Percentiles rank a stretch among this genome's conserved stretches.
Evolutionary conservation across 495 filamentous ascomycete genomes (phyloP).

Genomic region (Penicillium manginii): DNA sequence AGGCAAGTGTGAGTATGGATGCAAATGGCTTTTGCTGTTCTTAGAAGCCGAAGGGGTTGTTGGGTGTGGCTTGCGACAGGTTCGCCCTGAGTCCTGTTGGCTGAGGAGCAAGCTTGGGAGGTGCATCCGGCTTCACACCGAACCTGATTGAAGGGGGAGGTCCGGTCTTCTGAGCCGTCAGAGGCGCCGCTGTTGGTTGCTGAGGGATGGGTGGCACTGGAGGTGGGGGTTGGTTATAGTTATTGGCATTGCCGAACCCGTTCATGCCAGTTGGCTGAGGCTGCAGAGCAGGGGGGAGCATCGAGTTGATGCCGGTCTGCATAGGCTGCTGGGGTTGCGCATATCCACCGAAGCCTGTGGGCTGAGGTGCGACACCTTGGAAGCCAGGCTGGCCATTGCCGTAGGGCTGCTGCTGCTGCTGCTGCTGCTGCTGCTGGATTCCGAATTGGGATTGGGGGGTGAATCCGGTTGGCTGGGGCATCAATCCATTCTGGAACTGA

Average conservation of each 20-base stretch:
- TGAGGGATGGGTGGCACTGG: conserved; percentile 51
- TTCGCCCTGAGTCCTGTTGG: conserved; percentile 90
- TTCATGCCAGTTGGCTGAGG: conserved; percentile 62
- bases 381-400: conserved; percentile 48
- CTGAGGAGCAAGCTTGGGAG: conserved; percentile 83
- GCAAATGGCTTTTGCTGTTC: conserved; percentile 2
- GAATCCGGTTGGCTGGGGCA: conserved; percentile 58
- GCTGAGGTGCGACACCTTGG: conserved; percentile 63
- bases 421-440: conserved; percentile 56
- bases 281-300: conserved; percentile 47
- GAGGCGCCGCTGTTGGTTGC: conserved; percentile 56
- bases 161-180: conserved; percentile 88
- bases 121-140: conserved; percentile 67
- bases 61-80: conserved; percentile 84
- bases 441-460: conserved; percentile 53
- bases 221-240: conserved; percentile 42
- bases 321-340: conserved; percentile 53
- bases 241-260: conserved; percentile 51
- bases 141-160: conserved; percentile 91
- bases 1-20: conserved; percentile 6
- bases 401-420: conserved; percentile 42
- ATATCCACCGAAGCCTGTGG: conserved; percentile 63
- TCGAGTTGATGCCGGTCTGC: conserved; percentile 51
- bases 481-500: conserved; percentile 50
- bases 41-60: conserved; percentile 93